Percentiles rank a stretch among this genome's conserved stretches.
Conservation (phyloP, 202 grass and related monocot species). For the Panicum virgatum region DNA sequence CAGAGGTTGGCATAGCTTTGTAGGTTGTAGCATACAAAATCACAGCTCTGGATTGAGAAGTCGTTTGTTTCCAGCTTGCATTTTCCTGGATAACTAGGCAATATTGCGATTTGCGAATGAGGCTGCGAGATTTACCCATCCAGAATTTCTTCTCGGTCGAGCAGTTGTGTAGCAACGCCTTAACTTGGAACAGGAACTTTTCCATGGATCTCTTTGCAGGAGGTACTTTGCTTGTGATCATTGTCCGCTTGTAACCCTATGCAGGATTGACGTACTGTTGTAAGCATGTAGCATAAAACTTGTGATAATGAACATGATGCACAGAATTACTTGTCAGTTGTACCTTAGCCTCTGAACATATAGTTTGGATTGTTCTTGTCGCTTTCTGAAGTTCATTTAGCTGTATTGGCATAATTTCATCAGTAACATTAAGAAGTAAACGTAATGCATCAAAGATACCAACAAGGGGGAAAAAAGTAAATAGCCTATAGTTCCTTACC, state of each 20-base stretch:
- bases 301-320: neutral
- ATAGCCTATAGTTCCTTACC: conserved; percentile 40
- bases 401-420: conserved; percentile 51
- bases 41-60: neutral
- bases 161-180: conserved; percentile 75
- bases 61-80: neutral
- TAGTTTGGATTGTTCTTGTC: conserved; percentile 83
- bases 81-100: neutral
- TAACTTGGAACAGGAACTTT: conserved; percentile 78
- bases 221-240: conserved; percentile 91
- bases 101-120: neutral
- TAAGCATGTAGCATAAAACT: conserved; percentile 13
- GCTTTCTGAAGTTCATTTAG: conserved; percentile 77
- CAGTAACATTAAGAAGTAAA: conserved; percentile 2
- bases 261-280: neutral
- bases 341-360: conserved; percentile 93
- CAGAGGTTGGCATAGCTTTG: neutral
- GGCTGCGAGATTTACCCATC: conserved; percentile 48
- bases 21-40: neutral
- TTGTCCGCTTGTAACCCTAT: conserved; percentile 73
- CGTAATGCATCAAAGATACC: conserved; percentile 15
- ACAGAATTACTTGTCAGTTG: neutral
- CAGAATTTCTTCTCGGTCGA: conserved; percentile 51
- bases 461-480: conserved; percentile 8
- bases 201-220: conserved; percentile 79